phyloP scores from a whole-genome alignment of 2,329 filamentous ascomycete species.

The Pestalotiopsis sp. region DNA sequence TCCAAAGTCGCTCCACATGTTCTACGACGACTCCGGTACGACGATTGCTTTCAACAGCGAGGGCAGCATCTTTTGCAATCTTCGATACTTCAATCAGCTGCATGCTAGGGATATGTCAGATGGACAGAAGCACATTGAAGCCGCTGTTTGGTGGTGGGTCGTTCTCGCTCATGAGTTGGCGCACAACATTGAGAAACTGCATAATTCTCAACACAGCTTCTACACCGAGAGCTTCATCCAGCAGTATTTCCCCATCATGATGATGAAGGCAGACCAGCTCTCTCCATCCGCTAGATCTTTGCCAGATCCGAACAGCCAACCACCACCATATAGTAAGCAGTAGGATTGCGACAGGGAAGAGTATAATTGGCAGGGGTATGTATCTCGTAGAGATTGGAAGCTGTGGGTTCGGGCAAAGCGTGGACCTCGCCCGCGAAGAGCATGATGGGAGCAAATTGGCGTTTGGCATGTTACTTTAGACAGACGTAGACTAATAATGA shows the following conservation, averaged over 20 bases:
- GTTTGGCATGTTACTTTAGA: no score
- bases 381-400: no score
- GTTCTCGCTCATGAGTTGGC: conserved; percentile 95
- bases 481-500: no score
- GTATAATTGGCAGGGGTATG: background rate
- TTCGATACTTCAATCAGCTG: conserved; percentile 81
- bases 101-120: conserved; percentile 58
- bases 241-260: conserved; percentile 75
- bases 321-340: conserved; percentile 10
- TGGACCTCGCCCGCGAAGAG: background rate
- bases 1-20: conserved; percentile 76
- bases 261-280: conserved; percentile 48
- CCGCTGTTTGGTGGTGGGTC: conserved; percentile 88
- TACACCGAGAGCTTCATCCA: conserved; percentile 83
- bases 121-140: conserved; percentile 63
- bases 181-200: conserved; percentile 83
- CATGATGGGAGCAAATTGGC: no score
- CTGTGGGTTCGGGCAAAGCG: background rate
- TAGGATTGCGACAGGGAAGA: background rate
- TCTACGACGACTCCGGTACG: conserved; percentile 76
- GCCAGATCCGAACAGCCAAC: background rate
- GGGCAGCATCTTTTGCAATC: conserved; percentile 92
- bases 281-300: conserved; percentile 9
- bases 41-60: conserved; percentile 92
- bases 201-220: conserved; percentile 79